Conservation (phyloP, 805 yeast genomes). For the Torulaspora delbrueckii region DNA sequence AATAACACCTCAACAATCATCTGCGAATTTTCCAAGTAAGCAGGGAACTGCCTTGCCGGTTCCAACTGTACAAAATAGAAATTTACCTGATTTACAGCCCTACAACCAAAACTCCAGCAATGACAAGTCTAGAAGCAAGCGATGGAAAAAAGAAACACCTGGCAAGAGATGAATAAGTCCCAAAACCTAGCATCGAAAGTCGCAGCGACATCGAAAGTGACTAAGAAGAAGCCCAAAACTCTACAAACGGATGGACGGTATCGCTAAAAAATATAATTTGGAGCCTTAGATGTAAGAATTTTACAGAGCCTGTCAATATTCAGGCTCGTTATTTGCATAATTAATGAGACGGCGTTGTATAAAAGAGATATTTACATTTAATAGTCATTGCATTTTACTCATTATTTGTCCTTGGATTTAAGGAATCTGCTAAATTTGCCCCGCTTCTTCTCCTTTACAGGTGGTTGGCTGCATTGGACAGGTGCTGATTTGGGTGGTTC, state of each 20-base stretch:
- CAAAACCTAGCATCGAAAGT: neutral
- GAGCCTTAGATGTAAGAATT: slow-evolving; percentile 7
- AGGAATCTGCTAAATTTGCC: slow-evolving; percentile 46
- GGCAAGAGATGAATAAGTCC: neutral
- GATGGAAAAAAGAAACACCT: neutral
- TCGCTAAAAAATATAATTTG: slow-evolving; percentile 27
- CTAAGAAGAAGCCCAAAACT: slow-evolving; percentile 25
- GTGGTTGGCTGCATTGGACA: slow-evolving; percentile 9
- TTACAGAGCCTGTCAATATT: neutral
- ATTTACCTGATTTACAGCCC: neutral
- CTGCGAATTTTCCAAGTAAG: neutral
- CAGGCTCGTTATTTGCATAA: neutral
- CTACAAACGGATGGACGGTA: slow-evolving; percentile 26
- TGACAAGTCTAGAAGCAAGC: neutral
- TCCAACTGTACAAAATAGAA: neutral
- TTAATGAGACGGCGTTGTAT: neutral
- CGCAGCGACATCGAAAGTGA: neutral
- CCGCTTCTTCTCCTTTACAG: slow-evolving; percentile 42
- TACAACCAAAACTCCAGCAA: neutral
- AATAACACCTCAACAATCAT: neutral
- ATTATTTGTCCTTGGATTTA: slow-evolving; percentile 27
- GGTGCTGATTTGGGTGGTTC: slow-evolving; percentile 14
- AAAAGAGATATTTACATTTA: slow-evolving; percentile 1
- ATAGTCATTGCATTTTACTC: neutral
- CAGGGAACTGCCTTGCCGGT: neutral